Conservation (phyloP, 257 asterid species). For the Primulina eburnea region DNA sequence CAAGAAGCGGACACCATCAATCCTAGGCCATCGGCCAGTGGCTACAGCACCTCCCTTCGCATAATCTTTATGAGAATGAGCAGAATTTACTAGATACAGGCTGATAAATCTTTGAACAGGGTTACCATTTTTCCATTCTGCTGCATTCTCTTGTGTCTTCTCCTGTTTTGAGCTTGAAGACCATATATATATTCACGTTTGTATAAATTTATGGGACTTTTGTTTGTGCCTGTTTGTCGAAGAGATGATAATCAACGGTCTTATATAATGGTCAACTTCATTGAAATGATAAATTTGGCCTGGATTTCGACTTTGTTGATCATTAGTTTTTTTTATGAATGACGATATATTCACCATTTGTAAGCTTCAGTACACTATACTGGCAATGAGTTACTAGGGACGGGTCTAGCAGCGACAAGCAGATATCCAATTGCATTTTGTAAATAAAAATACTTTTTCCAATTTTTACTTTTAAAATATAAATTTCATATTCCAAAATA, state of each 20-base stretch:
- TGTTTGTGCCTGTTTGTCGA: background rate
- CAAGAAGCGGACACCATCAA: slow-evolving; percentile 46
- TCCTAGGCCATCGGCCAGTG: slow-evolving; percentile 64
- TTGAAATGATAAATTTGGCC: no score
- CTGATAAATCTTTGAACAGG: slow-evolving; percentile 62
- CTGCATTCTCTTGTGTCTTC: slow-evolving; percentile 55
- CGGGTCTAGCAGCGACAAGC: no score
- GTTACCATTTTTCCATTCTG: slow-evolving; percentile 59
- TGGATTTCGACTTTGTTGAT: no score
- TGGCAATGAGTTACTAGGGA: no score
- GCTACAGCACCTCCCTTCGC: slow-evolving; percentile 29
- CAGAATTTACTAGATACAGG: slow-evolving; percentile 29
- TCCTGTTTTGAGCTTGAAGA: slow-evolving; percentile 43
- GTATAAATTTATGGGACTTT: slow-evolving; percentile 15
- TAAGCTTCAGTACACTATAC: no score
- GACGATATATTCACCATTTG: no score
- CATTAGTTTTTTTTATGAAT: no score
- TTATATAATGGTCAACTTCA: no score
- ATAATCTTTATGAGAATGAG: slow-evolving; percentile 17
- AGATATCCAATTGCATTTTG: no score
- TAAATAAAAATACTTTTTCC: no score
- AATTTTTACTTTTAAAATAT: no score
- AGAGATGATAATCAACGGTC: slow-evolving; percentile 45
- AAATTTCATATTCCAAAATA: no score
- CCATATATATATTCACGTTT: background rate